A percentile compares a stretch with the other conserved stretches of the same genome.
phyloP scores from a whole-genome alignment of 2,329 filamentous ascomycete species.

The Corynespora cassiicola region DNA sequence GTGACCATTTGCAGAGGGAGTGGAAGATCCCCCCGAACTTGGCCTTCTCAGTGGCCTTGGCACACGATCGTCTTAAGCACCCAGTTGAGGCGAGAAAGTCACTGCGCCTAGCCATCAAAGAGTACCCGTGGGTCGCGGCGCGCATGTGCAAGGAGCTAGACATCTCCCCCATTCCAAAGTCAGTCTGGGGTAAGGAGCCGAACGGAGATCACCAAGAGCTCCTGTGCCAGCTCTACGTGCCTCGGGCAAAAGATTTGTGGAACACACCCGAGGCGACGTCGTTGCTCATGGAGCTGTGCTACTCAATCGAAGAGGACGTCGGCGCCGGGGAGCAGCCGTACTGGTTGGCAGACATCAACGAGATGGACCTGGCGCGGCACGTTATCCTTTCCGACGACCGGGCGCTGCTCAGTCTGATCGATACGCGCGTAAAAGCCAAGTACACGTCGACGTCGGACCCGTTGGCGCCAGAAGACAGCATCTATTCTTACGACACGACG shows the following conservation, averaged over 20 bases:
- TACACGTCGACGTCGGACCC: conserved; percentile 77
- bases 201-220: conserved; percentile 71
- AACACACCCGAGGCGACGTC: conserved; percentile 74
- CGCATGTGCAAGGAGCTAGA: conserved; percentile 81
- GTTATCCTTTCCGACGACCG: conserved; percentile 79
- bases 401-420: conserved; percentile 72
- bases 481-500: conserved; percentile 27
- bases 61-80: conserved; percentile 75
- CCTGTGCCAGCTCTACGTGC: conserved; percentile 76
- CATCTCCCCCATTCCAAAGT: conserved; percentile 75
- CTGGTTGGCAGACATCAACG: conserved; percentile 37
- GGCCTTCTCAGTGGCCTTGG: conserved; percentile 77
- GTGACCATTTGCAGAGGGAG: conserved; percentile 53
- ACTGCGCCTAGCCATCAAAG: conserved; percentile 72
- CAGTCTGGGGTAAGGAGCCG: conserved; percentile 81
- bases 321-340: conserved; percentile 34
- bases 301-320: conserved; percentile 48
- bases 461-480: conserved; percentile 69
- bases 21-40: conserved; percentile 71
- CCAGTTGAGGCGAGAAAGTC: conserved; percentile 68
- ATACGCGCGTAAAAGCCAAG: conserved; percentile 64
- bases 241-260: conserved; percentile 83
- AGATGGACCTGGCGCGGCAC: conserved; percentile 70
- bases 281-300: conserved; percentile 73
- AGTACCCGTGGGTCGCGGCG: conserved; percentile 84